These are phyloP conservation scores for Fusarium sp. DNA, from an alignment of 2,329 filamentous ascomycete species.

Conservation along the genomic window DNA sequence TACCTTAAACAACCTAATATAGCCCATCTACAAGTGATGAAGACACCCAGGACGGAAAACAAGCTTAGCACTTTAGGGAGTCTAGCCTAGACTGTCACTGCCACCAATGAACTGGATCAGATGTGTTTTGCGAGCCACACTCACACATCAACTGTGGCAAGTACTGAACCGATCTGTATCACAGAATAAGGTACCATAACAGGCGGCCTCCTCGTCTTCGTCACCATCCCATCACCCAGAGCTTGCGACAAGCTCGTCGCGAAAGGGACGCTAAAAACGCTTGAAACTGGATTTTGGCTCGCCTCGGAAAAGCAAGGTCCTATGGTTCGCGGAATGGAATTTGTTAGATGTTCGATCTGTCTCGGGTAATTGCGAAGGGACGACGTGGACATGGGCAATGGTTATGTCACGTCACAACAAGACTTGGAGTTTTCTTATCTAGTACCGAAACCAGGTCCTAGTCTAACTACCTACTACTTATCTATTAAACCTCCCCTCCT, in stretches of 20 bases:
- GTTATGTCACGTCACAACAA: slow-evolving; percentile 40
- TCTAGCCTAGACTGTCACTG: slow-evolving; percentile 22
- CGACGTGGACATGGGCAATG: slow-evolving; percentile 13
- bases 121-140: slow-evolving; percentile 23
- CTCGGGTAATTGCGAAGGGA: slow-evolving; percentile 27
- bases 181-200: not conserved
- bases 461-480: not conserved
- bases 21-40: not conserved
- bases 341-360: slow-evolving; percentile 13
- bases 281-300: slow-evolving; percentile 28
- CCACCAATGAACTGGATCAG: slow-evolving; percentile 10
- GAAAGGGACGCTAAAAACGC: slow-evolving; percentile 31
- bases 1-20: not conserved
- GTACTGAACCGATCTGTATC: slow-evolving; percentile 6
- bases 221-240: slow-evolving; percentile 18
- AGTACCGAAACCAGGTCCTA: slow-evolving; percentile 13
- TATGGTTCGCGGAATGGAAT: not conserved
- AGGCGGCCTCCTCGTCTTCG: slow-evolving; percentile 28
- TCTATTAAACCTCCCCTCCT: slow-evolving; percentile 17
- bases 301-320: not conserved
- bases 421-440: slow-evolving; percentile 20
- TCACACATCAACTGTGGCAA: slow-evolving; percentile 28
- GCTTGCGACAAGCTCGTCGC: slow-evolving; percentile 21
- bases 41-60: not conserved
- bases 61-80: not conserved